phyloP scores from a whole-genome alignment of 1,139 yeast genomes.

The Lodderomyces theae region DNA sequence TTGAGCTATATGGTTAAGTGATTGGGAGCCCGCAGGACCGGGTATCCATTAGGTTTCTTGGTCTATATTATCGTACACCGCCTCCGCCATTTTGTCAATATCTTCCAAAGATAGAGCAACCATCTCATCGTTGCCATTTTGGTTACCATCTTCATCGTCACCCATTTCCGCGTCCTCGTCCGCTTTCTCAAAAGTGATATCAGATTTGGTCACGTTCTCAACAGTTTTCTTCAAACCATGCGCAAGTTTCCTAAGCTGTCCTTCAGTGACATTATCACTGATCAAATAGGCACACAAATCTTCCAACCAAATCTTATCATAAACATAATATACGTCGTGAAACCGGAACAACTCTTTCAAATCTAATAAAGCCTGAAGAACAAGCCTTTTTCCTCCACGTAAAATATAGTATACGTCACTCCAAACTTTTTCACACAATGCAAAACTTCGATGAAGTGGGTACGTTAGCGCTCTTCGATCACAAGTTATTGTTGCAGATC shows the following conservation, averaged over 20 bases:
- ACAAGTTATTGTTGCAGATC: conserved; percentile 56
- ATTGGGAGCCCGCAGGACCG: neutral
- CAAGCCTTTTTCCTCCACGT: conserved; percentile 64
- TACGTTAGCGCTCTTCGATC: conserved; percentile 71
- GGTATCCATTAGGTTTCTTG: neutral
- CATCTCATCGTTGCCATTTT: conserved; percentile 28
- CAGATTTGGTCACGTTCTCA: conserved; percentile 22
- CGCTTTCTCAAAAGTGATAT: conserved; percentile 40
- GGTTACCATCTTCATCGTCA: conserved; percentile 15
- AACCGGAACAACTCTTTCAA: conserved; percentile 73
- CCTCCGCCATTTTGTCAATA: conserved; percentile 55
- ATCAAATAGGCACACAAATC: conserved; percentile 82
- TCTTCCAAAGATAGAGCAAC: conserved; percentile 44
- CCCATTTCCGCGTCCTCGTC: conserved; percentile 18
- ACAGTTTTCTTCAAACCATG: conserved; percentile 53
- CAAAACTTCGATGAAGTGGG: conserved; percentile 76
- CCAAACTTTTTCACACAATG: conserved; percentile 63
- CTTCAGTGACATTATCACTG: conserved; percentile 49
- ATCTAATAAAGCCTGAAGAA: conserved; percentile 58
- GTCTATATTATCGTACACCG: conserved; percentile 31
- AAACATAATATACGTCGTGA: conserved; percentile 86
- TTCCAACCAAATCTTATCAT: conserved; percentile 75
- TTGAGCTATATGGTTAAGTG: conserved; percentile 15
- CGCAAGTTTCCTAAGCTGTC: conserved; percentile 57
- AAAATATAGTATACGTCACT: conserved; percentile 66